A percentile compares a stretch with the other conserved stretches of the same genome.
These are phyloP conservation scores for Serendipita sp. DNA, from an alignment of 768 basidiomycete species.

Conservation along the genomic window DNA sequence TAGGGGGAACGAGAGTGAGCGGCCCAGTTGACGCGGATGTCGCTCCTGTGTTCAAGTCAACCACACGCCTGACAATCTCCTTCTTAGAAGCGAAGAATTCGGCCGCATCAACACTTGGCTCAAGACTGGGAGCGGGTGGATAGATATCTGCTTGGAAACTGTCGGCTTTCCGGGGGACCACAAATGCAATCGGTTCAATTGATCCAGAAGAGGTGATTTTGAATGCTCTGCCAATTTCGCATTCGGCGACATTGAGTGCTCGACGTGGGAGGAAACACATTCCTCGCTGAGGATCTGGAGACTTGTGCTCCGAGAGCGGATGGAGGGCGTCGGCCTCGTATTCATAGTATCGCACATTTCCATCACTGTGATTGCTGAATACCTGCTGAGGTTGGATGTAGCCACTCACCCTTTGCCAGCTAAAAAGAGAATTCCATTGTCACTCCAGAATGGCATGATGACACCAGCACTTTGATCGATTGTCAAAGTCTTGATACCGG, in stretches of 20 bases:
- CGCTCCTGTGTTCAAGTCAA: slow-evolving; percentile 60
- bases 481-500: slow-evolving; percentile 56
- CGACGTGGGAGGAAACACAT: slow-evolving; percentile 94
- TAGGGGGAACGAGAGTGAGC: slow-evolving; percentile 20
- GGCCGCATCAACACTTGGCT: slow-evolving; percentile 62
- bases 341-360: slow-evolving; percentile 96
- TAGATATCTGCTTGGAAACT: slow-evolving; percentile 96
- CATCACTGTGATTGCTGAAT: slow-evolving; percentile 47
- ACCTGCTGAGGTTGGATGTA: neutral
- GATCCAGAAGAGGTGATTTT: slow-evolving; percentile 39
- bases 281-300: slow-evolving; percentile 84
- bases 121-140: slow-evolving; percentile 74
- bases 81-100: slow-evolving; percentile 80
- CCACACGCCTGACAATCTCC: slow-evolving; percentile 33
- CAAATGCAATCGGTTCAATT: slow-evolving; percentile 87
- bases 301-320: slow-evolving; percentile 70
- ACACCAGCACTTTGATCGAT: slow-evolving; percentile 89
- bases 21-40: slow-evolving; percentile 17
- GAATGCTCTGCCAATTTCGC: slow-evolving; percentile 91
- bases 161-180: slow-evolving; percentile 87
- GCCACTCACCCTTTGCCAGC: slow-evolving; percentile 71
- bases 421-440: slow-evolving; percentile 82
- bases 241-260: slow-evolving; percentile 73
- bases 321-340: slow-evolving; percentile 75
- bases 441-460: slow-evolving; percentile 94